Conservation (phyloP, 2,329 filamentous ascomycete species). For the Aschersonia sp. region DNA sequence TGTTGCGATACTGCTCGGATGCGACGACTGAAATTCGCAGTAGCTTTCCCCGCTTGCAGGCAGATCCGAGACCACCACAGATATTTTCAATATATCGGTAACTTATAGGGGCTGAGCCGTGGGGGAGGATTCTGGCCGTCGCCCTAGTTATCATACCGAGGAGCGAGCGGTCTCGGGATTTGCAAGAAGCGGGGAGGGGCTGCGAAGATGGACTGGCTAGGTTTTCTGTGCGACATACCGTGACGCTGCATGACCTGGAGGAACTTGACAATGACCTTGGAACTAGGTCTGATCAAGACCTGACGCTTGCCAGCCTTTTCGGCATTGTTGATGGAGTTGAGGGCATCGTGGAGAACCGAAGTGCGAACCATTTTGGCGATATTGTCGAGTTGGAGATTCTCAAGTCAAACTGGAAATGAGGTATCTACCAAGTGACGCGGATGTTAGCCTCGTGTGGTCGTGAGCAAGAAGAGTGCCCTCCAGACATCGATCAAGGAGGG, state of each 20-base stretch:
- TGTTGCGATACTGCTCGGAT: constrained; percentile 91
- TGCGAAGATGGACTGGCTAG: background rate
- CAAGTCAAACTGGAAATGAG: constrained; percentile 54
- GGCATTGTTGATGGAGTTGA: constrained; percentile 99
- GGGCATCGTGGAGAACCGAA: constrained; percentile 97
- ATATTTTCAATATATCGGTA: constrained; percentile 74
- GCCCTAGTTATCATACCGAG: constrained; percentile 99
- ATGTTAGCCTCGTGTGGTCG: constrained; percentile 49
- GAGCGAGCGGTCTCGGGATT: constrained; percentile 20
- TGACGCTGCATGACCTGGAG: constrained; percentile 98
- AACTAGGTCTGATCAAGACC: constrained; percentile 92
- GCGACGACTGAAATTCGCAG: constrained; percentile 29
- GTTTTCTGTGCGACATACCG: constrained; percentile 50
- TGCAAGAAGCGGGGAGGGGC: background rate
- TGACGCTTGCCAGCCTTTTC: constrained; percentile 99
- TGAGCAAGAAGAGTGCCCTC: constrained; percentile 59
- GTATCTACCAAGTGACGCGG: constrained; percentile 37
- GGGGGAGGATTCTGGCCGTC: constrained; percentile 55
- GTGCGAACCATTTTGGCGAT: constrained; percentile 96
- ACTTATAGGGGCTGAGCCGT: constrained; percentile 99
- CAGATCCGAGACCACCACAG: constrained; percentile 72
- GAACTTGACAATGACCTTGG: constrained; percentile 99
- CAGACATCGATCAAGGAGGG: constrained; percentile 37
- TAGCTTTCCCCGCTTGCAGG: constrained; percentile 8
- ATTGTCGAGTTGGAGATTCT: constrained; percentile 53